Percentiles rank a stretch among this genome's conserved stretches.
These are phyloP conservation scores for Gossypium trilobum DNA, from an alignment of 441 rosid genomes.

Conservation along the genomic window DNA sequence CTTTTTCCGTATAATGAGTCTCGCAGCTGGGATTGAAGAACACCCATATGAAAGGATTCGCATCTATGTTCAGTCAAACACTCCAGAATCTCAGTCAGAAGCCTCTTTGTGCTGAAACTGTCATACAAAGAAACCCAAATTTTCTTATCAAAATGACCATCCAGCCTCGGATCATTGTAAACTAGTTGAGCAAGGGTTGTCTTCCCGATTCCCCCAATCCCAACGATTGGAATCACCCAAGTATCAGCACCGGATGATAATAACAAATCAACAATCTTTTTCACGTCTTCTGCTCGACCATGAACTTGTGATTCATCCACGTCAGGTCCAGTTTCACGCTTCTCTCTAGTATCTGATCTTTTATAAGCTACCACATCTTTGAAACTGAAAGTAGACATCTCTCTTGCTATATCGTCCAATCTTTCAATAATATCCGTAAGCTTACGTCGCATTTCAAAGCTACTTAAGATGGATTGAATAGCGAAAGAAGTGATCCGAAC, in stretches of 20 bases:
- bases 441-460: not conserved
- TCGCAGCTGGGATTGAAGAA: constrained; percentile 9
- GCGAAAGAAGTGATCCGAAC: not conserved
- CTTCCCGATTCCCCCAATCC: constrained; percentile 18
- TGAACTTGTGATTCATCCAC: constrained; percentile 7
- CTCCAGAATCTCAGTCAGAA: constrained; percentile 3
- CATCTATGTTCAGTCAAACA: not conserved
- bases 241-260: not conserved
- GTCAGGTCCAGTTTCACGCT: constrained; percentile 14
- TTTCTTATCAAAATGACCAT: constrained; percentile 8
- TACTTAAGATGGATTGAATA: not conserved
- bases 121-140: constrained; percentile 14
- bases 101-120: constrained; percentile 13
- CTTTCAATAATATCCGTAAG: constrained; percentile 8
- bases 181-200: constrained; percentile 18
- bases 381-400: constrained; percentile 8
- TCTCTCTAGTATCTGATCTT: constrained; percentile 9
- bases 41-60: constrained; percentile 10
- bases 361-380: not conserved
- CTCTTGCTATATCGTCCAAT: constrained; percentile 10
- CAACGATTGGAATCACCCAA: constrained; percentile 9
- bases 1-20: constrained; percentile 6
- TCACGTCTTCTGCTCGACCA: constrained; percentile 20
- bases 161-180: constrained; percentile 17
- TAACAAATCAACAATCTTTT: constrained; percentile 13